A percentile compares a stretch with the other conserved stretches of the same genome.
Conservation (phyloP, 129 eudicot genomes). For the sunflower (Helianthus annuus) region DNA sequence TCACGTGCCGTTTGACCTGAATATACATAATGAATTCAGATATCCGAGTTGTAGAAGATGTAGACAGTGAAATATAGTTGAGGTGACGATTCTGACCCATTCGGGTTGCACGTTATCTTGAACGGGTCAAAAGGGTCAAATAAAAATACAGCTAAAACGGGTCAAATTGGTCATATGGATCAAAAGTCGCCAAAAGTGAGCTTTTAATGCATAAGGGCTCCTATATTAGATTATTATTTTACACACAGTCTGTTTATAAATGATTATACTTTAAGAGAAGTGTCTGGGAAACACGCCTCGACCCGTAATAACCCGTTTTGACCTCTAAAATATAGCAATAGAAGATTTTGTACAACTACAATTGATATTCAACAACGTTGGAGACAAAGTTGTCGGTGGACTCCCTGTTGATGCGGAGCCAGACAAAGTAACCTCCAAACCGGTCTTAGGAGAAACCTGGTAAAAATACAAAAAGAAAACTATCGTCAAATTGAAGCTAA, state of each 20-base stretch:
- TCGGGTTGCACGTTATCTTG: not conserved
- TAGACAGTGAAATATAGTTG: not conserved
- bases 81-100: not conserved
- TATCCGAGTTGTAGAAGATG: constrained; percentile 15
- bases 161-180: not conserved
- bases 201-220: not conserved
- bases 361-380: constrained; percentile 55
- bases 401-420: constrained; percentile 74
- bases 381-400: constrained; percentile 89
- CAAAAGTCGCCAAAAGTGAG: not conserved
- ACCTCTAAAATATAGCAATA: not conserved
- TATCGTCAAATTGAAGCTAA: not conserved
- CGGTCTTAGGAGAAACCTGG: constrained; percentile 70
- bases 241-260: not conserved
- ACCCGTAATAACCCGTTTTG: not conserved
- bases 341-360: constrained; percentile 67
- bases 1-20: constrained; percentile 66
- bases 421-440: constrained; percentile 72
- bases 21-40: not conserved
- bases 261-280: not conserved
- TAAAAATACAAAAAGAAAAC: not conserved
- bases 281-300: not conserved
- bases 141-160: not conserved
- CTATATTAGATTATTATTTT: not conserved
- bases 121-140: not conserved